These are phyloP conservation scores for Globisporangium emineosum DNA, from an alignment of 352 stramenopile species.

Conservation along the genomic window DNA sequence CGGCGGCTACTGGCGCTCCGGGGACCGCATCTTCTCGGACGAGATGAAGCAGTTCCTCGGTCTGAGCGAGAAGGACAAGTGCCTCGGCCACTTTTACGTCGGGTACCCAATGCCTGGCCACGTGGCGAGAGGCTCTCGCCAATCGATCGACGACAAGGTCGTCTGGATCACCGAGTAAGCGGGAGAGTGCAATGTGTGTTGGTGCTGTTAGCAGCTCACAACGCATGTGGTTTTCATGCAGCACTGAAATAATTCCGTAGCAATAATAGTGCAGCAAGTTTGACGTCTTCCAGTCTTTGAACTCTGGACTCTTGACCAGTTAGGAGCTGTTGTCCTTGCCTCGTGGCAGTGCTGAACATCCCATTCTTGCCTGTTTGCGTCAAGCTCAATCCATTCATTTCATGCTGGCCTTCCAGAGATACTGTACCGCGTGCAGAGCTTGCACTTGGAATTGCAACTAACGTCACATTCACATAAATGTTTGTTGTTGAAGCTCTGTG, in stretches of 20 bases:
- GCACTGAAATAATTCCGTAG: no score
- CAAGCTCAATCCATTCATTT: background rate
- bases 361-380: background rate
- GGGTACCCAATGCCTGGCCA: constrained; percentile 52
- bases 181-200: background rate
- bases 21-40: constrained; percentile 48
- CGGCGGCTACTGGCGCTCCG: constrained; percentile 82
- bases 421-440: background rate
- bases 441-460: background rate
- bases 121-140: constrained; percentile 45
- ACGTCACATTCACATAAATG: no score
- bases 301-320: no score
- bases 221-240: no score
- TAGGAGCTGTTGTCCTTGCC: background rate
- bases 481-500: background rate
- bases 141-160: constrained; percentile 73
- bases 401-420: background rate
- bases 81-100: constrained; percentile 81
- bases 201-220: no score
- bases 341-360: background rate
- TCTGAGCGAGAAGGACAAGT: constrained; percentile 69
- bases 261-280: no score
- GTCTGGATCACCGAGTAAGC: constrained; percentile 34
- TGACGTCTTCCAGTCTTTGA: no score
- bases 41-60: constrained; percentile 83